A percentile compares a stretch with the other conserved stretches of the same genome.
phyloP scores from a whole-genome alignment of 2,329 filamentous ascomycete genomes.

The Sporothrix schenckii region DNA sequence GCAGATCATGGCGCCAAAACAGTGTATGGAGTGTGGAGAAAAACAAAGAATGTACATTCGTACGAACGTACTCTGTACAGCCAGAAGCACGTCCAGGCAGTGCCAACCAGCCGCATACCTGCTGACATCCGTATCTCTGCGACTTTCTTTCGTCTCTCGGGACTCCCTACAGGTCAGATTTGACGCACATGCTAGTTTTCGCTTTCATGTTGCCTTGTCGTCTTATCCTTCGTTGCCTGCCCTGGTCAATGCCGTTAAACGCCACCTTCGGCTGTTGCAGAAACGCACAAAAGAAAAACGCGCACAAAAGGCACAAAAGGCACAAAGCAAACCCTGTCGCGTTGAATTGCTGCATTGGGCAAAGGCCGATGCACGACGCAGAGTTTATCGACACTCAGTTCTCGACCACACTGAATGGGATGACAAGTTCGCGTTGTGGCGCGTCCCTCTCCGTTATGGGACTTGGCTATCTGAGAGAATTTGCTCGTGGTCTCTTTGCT shows the following conservation, averaged over 20 bases:
- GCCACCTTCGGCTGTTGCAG: constrained; percentile 12
- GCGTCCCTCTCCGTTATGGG: constrained; percentile 2
- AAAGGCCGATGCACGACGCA: background rate
- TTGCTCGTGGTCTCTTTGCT: background rate
- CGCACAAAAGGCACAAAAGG: background rate
- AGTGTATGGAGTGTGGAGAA: no score
- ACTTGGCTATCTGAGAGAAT: constrained; percentile 4
- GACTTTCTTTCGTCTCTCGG: background rate
- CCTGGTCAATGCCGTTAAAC: constrained; percentile 6
- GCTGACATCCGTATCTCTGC: constrained; percentile 1
- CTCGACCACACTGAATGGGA: background rate
- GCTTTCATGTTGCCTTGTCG: background rate
- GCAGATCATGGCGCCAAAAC: constrained; percentile 2
- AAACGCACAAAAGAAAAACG: background rate
- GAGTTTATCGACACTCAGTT: background rate
- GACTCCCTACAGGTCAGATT: background rate
- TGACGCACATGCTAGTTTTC: background rate
- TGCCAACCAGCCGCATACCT: background rate
- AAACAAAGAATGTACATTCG: no score
- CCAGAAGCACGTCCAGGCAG: background rate
- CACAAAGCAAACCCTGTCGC: constrained; percentile 11
- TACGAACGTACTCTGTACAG: no score
- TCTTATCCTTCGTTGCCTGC: background rate
- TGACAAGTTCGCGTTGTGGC: background rate
- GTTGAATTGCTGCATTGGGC: constrained; percentile 30